phyloP scores from a whole-genome alignment of 148 eudicot species.

The Chenopodium album region DNA sequence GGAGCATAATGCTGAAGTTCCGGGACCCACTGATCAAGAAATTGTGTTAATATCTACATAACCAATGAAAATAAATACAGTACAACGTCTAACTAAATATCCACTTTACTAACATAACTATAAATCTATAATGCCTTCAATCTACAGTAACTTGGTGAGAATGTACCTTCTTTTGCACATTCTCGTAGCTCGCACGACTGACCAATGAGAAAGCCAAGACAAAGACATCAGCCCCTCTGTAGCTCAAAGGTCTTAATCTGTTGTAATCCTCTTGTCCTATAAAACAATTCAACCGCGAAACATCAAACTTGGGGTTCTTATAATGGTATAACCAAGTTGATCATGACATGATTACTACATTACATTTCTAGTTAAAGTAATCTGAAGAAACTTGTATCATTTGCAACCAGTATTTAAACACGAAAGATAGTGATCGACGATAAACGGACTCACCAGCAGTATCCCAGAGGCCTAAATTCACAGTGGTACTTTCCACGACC shows the following conservation, averaged over 20 bases:
- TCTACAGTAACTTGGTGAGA: background rate
- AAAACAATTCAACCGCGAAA: conserved; percentile 5
- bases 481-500: conserved; percentile 88
- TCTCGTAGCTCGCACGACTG: conserved; percentile 98
- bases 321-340: conserved; percentile 6
- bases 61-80: background rate
- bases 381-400: background rate
- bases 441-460: conserved; percentile 73
- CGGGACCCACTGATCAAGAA: conserved; percentile 89
- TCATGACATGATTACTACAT: conserved; percentile 4
- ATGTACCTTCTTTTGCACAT: conserved; percentile 79
- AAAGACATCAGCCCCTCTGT: conserved; percentile 93
- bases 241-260: conserved; percentile 91
- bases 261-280: conserved; percentile 97
- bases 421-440: background rate
- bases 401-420: background rate
- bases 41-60: conserved; percentile 29
- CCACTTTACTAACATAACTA: background rate
- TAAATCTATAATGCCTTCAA: conserved; percentile 8
- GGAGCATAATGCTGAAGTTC: conserved; percentile 99
- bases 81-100: conserved; percentile 4
- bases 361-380: background rate
- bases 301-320: background rate
- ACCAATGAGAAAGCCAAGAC: conserved; percentile 95
- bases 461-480: conserved; percentile 97